Conservation (phyloP, 805 yeast genomes). For the Ogataea trehaloabstinens region DNA sequence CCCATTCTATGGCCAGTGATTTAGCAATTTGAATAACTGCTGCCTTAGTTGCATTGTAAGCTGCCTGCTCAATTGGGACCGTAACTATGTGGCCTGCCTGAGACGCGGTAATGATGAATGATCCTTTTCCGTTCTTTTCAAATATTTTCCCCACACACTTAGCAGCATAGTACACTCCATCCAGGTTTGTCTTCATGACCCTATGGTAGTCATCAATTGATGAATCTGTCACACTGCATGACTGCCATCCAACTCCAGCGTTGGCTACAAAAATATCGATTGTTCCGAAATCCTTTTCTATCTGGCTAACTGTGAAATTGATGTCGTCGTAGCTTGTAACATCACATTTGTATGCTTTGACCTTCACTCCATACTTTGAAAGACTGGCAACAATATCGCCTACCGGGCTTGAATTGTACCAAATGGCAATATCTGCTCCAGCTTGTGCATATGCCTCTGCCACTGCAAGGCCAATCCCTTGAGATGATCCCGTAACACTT, state of each 20-base stretch:
- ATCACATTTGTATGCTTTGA: conserved; percentile 26
- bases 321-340: conserved; percentile 34
- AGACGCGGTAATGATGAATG: conserved; percentile 52
- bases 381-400: conserved; percentile 35
- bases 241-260: conserved; percentile 36
- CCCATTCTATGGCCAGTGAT: conserved; percentile 48
- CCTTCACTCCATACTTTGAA: conserved; percentile 33
- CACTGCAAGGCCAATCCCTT: conserved; percentile 40
- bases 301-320: conserved; percentile 27
- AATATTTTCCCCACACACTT: conserved; percentile 47
- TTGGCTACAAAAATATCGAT: conserved; percentile 43
- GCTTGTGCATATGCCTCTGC: conserved; percentile 44
- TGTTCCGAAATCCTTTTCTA: conserved; percentile 38
- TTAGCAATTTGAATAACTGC: conserved; percentile 47
- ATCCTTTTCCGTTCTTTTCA: conserved; percentile 45
- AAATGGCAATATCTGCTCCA: conserved; percentile 42
- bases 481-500: conserved; percentile 41
- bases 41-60: conserved; percentile 49
- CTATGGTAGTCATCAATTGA: conserved; percentile 28
- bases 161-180: conserved; percentile 51
- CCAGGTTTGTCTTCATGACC: conserved; percentile 48
- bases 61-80: conserved; percentile 50
- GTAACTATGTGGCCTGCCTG: conserved; percentile 56
- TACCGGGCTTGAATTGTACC: conserved; percentile 38
- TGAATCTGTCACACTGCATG: conserved; percentile 34